Evolutionary conservation across 2,329 filamentous ascomycete species (phyloP).

Genomic region (Berkeleyomyces rouxiae): DNA sequence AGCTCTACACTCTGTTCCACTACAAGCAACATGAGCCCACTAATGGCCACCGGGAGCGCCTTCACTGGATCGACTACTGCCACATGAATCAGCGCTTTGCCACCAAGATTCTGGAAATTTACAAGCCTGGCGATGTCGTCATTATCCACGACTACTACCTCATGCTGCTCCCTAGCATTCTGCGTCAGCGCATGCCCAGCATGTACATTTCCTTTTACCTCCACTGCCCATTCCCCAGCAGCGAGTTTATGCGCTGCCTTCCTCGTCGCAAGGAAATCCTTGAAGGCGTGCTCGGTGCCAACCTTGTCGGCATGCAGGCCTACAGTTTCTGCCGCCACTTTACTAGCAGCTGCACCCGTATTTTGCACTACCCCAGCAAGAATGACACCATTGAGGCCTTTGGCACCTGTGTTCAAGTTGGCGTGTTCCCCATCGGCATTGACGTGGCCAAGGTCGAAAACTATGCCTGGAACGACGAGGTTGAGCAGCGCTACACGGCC

Average conservation of each 20-base stretch:
- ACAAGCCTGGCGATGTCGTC: conserved; percentile 83
- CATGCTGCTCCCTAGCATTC: conserved; percentile 71
- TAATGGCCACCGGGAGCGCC: conserved; percentile 64
- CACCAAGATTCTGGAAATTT: conserved; percentile 70
- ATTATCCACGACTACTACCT: conserved; percentile 92
- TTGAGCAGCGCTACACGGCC: conserved; percentile 54
- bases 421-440: conserved; percentile 89
- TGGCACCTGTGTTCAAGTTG: conserved; percentile 74
- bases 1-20: conserved; percentile 84
- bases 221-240: conserved; percentile 88
- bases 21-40: conserved; percentile 90
- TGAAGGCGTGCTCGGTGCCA: conserved; percentile 76
- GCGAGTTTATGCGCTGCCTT: conserved; percentile 82
- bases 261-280: conserved; percentile 78
- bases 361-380: conserved; percentile 80
- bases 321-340: conserved; percentile 93
- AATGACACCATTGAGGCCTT: conserved; percentile 75
- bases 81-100: conserved; percentile 87
- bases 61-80: conserved; percentile 85
- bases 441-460: conserved; percentile 66
- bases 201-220: conserved; percentile 93
- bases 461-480: conserved; percentile 53
- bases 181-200: conserved; percentile 70
- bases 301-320: conserved; percentile 89
- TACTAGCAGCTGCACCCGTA: conserved; percentile 78